Evolutionary conservation across 164 flowering plant genomes (phyloP), one percentile per base, ranked within the genome.

Genomic region (Vitis rupestris): DNA sequence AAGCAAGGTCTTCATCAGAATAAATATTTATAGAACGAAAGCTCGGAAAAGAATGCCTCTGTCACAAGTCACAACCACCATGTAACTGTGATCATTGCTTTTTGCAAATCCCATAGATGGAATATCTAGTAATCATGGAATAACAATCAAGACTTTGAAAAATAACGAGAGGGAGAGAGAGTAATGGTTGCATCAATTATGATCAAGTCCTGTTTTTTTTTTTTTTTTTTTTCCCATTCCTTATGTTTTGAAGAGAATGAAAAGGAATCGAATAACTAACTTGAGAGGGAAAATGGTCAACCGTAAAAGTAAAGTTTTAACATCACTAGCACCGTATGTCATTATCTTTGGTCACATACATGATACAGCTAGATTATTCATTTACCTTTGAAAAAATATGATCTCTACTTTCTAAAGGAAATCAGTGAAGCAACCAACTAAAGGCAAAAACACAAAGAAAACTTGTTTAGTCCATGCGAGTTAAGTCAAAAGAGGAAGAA

Each of bases 41-140:
- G 30, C 10, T 9, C 12, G 12, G 30, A 63, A 17, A 63, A 50
- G 29, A 63, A 17, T 48, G 52, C 37, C 47, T 50, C 23, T 50
- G 23, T 19, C 23, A 19, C 23, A 19, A 19, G 10, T 51, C 57
- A 51, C 67, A 12, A 64, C 59, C 68, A 66, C 59, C 55, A 53
- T n/a, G 29, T 53, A 30, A 54, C 50, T 53, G 59, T 66, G n/a
- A 66, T 66, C 60, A 66, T 66, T 66, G 37, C 59, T 2, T 37
- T 66, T 30, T 66, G 60, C 8, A 14, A 53, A 30, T 53, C 19
- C 55, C 66, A 64, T 64, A 10, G 19, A 17, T 17, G 19, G 27
- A 23, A 23, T 19, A 65, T 52, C 37, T 56, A 17, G 10, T 57
- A 27, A 56, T 56, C 16, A 56, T 63, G 51, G 14, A 15, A 47